Conservation (phyloP, 2,329 filamentous ascomycete genomes). For the Aureobasidium mangrovei region DNA sequence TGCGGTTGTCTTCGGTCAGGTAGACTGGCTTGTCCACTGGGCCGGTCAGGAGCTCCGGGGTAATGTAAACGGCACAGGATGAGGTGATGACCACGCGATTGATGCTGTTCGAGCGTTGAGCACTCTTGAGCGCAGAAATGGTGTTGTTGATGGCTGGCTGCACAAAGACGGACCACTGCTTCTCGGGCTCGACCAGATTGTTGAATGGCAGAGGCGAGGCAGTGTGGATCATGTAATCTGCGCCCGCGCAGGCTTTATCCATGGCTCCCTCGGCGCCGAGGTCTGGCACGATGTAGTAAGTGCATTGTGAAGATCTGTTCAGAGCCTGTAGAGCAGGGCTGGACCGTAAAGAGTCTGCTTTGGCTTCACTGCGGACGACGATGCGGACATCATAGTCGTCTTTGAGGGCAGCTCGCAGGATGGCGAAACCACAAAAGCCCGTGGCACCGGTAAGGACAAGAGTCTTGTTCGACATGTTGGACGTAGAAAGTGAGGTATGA, state of each 20-base stretch:
- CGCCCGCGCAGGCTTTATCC: conserved; percentile 27
- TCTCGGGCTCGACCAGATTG: not conserved
- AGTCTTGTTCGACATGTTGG: conserved; percentile 9
- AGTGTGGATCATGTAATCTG: conserved; percentile 24
- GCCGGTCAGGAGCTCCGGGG: conserved; percentile 9
- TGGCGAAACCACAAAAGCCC: conserved; percentile 31
- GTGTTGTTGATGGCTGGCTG: conserved; percentile 29
- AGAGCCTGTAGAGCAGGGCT: conserved; percentile 24
- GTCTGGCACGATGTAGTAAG: conserved; percentile 29
- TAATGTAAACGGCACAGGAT: conserved; percentile 19
- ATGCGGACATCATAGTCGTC: conserved; percentile 31
- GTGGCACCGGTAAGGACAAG: conserved; percentile 32
- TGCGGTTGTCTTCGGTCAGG: conserved; percentile 15
- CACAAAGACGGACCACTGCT: conserved; percentile 14
- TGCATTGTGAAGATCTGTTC: conserved; percentile 20
- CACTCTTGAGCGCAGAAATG: conserved; percentile 31
- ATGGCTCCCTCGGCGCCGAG: conserved; percentile 25
- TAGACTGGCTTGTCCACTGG: conserved; percentile 10
- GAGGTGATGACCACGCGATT: conserved; percentile 36
- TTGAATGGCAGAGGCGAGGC: conserved; percentile 21
- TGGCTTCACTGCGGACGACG: conserved; percentile 28
- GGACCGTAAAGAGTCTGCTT: conserved; percentile 23
- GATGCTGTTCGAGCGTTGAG: conserved; percentile 27
- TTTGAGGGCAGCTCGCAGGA: conserved; percentile 27
- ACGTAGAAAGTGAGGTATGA: not conserved